Percentiles rank a stretch among this genome's conserved stretches.
Evolutionary conservation across 331 rosid species (phyloP).

Genomic region (Ulmus americana): DNA sequence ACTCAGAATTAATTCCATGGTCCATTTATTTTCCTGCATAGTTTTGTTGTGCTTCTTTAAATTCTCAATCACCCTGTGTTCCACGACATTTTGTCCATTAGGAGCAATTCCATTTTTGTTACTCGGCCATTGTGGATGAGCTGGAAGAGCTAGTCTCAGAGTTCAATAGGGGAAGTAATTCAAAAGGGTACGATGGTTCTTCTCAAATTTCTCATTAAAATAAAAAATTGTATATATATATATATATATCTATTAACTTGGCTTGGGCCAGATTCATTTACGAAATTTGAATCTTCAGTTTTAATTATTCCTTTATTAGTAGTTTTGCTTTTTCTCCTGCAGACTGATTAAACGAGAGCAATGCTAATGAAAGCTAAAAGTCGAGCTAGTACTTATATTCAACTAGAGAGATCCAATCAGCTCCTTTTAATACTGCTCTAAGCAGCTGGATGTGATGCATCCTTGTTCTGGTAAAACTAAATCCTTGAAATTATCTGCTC

Average conservation of each 20-base stretch:
- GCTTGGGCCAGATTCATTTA: constrained; percentile 12
- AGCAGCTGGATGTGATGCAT: constrained; percentile 24
- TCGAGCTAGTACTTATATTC: neutral
- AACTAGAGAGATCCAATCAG: neutral
- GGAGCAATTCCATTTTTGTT: constrained; percentile 83
- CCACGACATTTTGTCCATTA: constrained; percentile 14
- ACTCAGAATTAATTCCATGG: neutral
- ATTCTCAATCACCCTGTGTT: no score
- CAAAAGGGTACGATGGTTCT: constrained; percentile 28
- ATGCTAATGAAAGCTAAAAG: constrained; percentile 15
- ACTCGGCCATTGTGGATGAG: constrained; percentile 64
- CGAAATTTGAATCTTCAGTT: neutral
- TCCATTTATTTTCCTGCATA: neutral
- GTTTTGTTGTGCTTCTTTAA: no score
- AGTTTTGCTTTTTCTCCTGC: neutral
- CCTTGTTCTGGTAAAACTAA: constrained; percentile 16
- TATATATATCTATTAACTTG: no score
- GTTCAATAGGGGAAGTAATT: constrained; percentile 23
- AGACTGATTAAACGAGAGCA: constrained; percentile 19
- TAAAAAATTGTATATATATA: neutral
- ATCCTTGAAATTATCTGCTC: neutral
- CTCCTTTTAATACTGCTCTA: neutral
- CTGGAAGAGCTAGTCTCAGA: constrained; percentile 73
- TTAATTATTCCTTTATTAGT: neutral
- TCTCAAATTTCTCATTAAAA: constrained; percentile 9